These are phyloP conservation scores for Myotisia sp. DNA, from an alignment of 2,329 filamentous ascomycete genomes.

Conservation along the genomic window DNA sequence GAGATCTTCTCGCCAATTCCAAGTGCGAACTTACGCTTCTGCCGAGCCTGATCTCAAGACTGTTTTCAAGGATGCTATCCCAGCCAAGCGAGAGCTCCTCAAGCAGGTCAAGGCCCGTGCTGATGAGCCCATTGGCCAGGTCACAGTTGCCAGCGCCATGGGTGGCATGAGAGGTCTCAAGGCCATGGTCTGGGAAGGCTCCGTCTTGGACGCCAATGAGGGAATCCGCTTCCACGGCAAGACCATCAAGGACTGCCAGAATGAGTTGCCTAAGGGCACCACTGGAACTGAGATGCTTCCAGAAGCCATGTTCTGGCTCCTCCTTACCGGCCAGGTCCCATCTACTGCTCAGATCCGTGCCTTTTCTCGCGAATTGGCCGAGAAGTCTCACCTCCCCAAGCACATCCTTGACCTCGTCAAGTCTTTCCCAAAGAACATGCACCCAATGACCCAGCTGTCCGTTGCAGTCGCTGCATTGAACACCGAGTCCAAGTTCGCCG, in stretches of 20 bases:
- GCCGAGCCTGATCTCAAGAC: conserved; percentile 82
- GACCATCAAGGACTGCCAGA: conserved; percentile 96
- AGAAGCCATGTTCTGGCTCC: conserved; percentile 98
- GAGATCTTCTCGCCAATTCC: conserved; percentile 13
- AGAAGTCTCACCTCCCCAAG: conserved; percentile 65
- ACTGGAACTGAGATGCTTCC: conserved; percentile 84
- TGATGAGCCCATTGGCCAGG: conserved; percentile 71
- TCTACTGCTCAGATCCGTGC: conserved; percentile 65
- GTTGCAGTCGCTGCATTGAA: conserved; percentile 93
- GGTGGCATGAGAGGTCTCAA: conserved; percentile 96
- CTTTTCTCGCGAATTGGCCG: conserved; percentile 74
- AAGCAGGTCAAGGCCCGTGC: conserved; percentile 83
- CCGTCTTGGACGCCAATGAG: conserved; percentile 88
- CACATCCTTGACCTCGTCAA: conserved; percentile 83
- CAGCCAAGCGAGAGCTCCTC: conserved; percentile 81
- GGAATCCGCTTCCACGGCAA: conserved; percentile 96
- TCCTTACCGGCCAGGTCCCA: conserved; percentile 84
- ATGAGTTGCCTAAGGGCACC: conserved; percentile 80
- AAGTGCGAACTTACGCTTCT: conserved; percentile 36
- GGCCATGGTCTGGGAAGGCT: conserved; percentile 98
- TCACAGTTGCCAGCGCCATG: conserved; percentile 86
- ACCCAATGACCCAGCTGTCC: conserved; percentile 97
- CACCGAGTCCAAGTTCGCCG: conserved; percentile 85
- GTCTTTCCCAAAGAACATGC: conserved; percentile 73
- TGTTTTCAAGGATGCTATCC: conserved; percentile 69